Evolutionary conservation across 2,329 filamentous ascomycete species (phyloP).

Genomic region (Alternaria triticina): DNA sequence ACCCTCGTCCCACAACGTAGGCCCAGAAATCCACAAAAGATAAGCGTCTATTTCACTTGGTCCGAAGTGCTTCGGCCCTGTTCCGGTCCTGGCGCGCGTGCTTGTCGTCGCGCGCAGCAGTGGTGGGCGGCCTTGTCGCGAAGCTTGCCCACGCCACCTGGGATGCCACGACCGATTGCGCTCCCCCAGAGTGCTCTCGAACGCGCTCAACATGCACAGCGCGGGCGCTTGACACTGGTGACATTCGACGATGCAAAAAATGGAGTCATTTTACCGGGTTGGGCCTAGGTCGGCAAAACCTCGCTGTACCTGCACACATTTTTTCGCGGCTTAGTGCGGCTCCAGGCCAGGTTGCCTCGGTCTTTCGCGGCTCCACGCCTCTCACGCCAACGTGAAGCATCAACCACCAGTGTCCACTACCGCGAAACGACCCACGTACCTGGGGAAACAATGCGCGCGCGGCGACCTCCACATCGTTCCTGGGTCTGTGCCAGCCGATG

Average conservation of each 20-base stretch:
- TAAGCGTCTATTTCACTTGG: slow-evolving; percentile 11
- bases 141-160: slow-evolving; percentile 4
- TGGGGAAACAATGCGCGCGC: slow-evolving; percentile 12
- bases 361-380: slow-evolving; percentile 7
- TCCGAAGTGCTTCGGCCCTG: slow-evolving; percentile 2
- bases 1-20: slow-evolving; percentile 5
- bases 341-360: slow-evolving; percentile 5
- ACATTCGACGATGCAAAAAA: slow-evolving; percentile 3
- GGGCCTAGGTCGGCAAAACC: slow-evolving; percentile 2
- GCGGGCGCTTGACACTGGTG: slow-evolving; percentile 3
- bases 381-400: slow-evolving; percentile 4
- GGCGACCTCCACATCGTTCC: slow-evolving; percentile 8
- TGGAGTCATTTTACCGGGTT: background rate
- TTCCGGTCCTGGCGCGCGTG: background rate
- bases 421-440: background rate
- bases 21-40: slow-evolving; percentile 12
- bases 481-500: slow-evolving; percentile 7
- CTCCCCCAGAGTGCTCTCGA: slow-evolving; percentile 8
- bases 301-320: slow-evolving; percentile 5
- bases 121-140: background rate
- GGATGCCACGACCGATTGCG: background rate
- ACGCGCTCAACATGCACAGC: background rate
- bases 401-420: slow-evolving; percentile 1
- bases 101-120: background rate
- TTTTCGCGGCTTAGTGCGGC: slow-evolving; percentile 10